phyloP scores from a whole-genome alignment of 2,329 filamentous ascomycete genomes.

The Cercospora nicotianae region DNA sequence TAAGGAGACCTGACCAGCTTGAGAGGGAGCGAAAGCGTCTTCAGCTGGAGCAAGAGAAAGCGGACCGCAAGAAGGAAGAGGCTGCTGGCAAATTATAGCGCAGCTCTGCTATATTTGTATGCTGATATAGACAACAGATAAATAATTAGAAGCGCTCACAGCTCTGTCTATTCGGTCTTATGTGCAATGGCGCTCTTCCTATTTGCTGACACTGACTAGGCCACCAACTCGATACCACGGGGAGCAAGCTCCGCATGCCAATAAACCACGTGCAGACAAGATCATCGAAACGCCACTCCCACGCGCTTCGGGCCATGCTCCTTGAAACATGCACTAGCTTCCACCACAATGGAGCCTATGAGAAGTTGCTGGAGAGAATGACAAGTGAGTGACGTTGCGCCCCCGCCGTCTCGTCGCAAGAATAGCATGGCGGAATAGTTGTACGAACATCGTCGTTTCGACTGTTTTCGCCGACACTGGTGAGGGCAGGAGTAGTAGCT shows the following conservation, averaged over 20 bases:
- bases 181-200: neutral
- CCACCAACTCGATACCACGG: neutral
- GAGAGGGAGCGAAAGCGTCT: constrained; percentile 71
- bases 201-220: neutral
- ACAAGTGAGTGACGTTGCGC: neutral
- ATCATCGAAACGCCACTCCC: neutral
- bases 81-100: constrained; percentile 35
- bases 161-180: neutral
- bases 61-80: constrained; percentile 42
- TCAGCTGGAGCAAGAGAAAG: constrained; percentile 48
- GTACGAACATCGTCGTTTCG: neutral
- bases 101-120: neutral
- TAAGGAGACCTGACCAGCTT: constrained; percentile 81
- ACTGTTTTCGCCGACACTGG: neutral
- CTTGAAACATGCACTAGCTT: neutral
- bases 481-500: neutral
- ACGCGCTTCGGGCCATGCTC: neutral
- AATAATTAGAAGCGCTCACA: neutral
- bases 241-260: neutral
- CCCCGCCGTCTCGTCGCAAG: neutral
- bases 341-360: neutral
- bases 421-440: neutral
- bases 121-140: constrained; percentile 5
- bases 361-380: neutral
- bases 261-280: neutral